Percentiles rank a stretch among this genome's conserved stretches.
phyloP scores from a whole-genome alignment of 495 filamentous ascomycete genomes.

The Annulohypoxylon nitens region DNA sequence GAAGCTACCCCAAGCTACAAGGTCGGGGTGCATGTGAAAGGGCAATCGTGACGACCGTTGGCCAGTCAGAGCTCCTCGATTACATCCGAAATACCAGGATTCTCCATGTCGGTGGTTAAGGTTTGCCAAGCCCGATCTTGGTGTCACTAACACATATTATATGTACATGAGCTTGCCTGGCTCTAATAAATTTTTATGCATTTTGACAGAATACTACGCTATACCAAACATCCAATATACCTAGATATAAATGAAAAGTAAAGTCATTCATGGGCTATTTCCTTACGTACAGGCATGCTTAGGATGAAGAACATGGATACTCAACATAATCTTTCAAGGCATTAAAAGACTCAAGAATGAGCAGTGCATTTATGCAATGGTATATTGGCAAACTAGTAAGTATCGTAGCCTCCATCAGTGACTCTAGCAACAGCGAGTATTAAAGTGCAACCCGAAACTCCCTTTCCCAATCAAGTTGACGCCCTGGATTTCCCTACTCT shows the following conservation, averaged over 20 bases:
- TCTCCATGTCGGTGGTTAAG: conserved; percentile 25
- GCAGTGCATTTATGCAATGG: neutral
- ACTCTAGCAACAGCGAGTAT: neutral
- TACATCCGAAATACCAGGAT: conserved; percentile 20
- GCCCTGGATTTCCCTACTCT: conserved; percentile 32
- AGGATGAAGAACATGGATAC: too few relatives aligned
- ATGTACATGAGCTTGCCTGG: neutral
- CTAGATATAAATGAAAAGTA: too few relatives aligned
- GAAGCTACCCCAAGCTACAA: conserved; percentile 3
- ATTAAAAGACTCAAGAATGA: neutral
- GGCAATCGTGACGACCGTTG: neutral
- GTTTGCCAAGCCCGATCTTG: conserved; percentile 8
- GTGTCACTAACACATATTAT: neutral
- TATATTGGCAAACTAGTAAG: conserved; percentile 17
- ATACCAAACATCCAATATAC: too few relatives aligned
- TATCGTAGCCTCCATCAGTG: neutral
- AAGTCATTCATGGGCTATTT: too few relatives aligned
- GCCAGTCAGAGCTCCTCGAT: conserved; percentile 1
- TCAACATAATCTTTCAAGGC: too few relatives aligned
- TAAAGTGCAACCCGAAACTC: conserved; percentile 27
- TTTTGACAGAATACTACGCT: neutral
- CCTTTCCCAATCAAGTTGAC: neutral
- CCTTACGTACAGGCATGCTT: too few relatives aligned
- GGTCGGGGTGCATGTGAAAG: conserved; percentile 32
- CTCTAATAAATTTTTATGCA: neutral